These are phyloP conservation scores for Stipa capillata DNA, from an alignment of 176 grass and related monocot genomes.

Conservation along the genomic window DNA sequence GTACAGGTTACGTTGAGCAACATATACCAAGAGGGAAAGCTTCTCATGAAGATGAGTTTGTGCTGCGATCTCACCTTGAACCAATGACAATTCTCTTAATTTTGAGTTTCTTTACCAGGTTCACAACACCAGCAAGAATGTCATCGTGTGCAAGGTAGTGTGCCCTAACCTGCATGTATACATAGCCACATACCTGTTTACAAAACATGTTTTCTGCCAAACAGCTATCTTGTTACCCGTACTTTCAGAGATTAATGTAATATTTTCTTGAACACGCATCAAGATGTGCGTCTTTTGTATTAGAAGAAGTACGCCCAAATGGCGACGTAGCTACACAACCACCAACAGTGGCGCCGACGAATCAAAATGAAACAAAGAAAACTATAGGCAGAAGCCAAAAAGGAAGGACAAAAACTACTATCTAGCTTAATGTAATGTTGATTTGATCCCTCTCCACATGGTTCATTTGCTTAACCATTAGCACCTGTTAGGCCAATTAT, in stretches of 20 bases:
- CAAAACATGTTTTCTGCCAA: not conserved
- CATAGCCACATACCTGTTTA: not conserved
- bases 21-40: not conserved
- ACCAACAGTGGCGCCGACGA: too few relatives aligned
- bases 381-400: too few relatives aligned
- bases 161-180: conserved; percentile 30
- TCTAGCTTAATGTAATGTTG: not conserved
- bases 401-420: too few relatives aligned
- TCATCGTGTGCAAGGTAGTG: conserved; percentile 32
- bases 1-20: not conserved
- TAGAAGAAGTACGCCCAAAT: too few relatives aligned
- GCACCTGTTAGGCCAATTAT: not conserved
- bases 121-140: conserved; percentile 37
- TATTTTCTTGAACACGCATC: too few relatives aligned
- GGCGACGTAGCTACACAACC: too few relatives aligned
- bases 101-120: conserved; percentile 33
- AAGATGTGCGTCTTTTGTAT: too few relatives aligned
- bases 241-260: not conserved
- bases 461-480: not conserved
- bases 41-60: not conserved
- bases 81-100: conserved; percentile 39
- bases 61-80: conserved; percentile 31
- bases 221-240: not conserved
- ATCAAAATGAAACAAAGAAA: too few relatives aligned
- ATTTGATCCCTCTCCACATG: not conserved